These are phyloP conservation scores for Laguncularia racemosa DNA, from an alignment of 345 rosid species.

Conservation along the genomic window DNA sequence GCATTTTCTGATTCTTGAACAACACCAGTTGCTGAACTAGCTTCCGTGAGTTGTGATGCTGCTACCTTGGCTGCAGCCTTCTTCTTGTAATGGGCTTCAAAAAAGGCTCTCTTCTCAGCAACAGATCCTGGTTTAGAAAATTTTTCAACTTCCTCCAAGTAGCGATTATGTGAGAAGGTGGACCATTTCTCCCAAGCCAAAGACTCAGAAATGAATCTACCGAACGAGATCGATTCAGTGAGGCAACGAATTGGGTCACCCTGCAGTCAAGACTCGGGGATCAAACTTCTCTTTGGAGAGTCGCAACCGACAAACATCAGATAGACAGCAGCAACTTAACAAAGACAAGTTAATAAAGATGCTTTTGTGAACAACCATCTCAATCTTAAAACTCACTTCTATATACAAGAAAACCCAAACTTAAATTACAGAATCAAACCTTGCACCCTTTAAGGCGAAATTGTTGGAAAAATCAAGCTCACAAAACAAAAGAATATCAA, in stretches of 20 bases:
- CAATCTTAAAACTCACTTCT: too few relatives aligned
- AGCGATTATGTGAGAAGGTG: conserved; percentile 79
- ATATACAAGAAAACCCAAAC: too few relatives aligned
- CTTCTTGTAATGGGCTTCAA: conserved; percentile 79
- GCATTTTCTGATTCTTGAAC: conserved; percentile 11
- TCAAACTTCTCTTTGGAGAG: not conserved
- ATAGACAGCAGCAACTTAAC: too few relatives aligned
- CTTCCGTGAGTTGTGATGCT: conserved; percentile 28
- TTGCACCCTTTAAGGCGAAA: too few relatives aligned
- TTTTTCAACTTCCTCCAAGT: conserved; percentile 82
- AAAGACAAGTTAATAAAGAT: too few relatives aligned
- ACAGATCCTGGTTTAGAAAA: conserved; percentile 83
- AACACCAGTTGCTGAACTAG: conserved; percentile 8
- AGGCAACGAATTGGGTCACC: conserved; percentile 48
- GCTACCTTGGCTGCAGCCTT: conserved; percentile 55
- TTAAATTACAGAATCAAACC: too few relatives aligned
- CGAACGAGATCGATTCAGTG: conserved; percentile 76
- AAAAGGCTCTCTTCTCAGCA: conserved; percentile 83
- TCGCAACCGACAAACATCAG: too few relatives aligned
- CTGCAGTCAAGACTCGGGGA: conserved; percentile 22
- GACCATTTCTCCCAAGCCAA: conserved; percentile 93
- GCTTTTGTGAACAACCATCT: too few relatives aligned
- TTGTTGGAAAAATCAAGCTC: too few relatives aligned
- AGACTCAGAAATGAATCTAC: conserved; percentile 77
- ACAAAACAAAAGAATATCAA: too few relatives aligned